Base-by-base conservation (phyloP, 164 flowering plant genomes). In the Taxillus chinensis region DNA sequence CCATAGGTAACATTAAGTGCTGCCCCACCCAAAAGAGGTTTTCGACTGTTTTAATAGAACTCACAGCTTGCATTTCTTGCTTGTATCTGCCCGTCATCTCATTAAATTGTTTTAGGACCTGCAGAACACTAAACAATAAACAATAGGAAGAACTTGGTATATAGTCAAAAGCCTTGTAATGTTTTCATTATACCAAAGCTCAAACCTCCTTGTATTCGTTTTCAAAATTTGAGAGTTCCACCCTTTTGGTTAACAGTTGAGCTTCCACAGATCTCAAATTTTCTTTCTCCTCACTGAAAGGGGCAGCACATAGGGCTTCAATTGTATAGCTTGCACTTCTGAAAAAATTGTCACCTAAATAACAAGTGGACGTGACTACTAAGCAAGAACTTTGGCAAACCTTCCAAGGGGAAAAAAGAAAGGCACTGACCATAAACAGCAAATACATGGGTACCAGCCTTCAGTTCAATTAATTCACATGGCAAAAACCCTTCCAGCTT, bases 81-180 rank as follows among this genome's bases (percentile, higher is more conserved):
- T 96, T 81, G 72, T 93, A 95, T 81, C 95, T 82, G 72, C 79
- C 79, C 13, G 97, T 95, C 96, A 95, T 89, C 73, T 90, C 96
- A 2, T 95, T 89, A 66, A 90, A 95, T 70, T 89, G 99, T n/a
- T 87, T 79, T 49, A 95, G 78, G 62, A 91, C 99, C 98, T 93
- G 80, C 61, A 49, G 69, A 74, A 61, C 2, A 40, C 16, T 41
- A 39, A 8, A 60, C 62, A 17, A 48, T 39, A 59, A 60, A 48
- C 15, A 42, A 61, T 54, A 10, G 17, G 60, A 48, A 37, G 8
- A n/a, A 55, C 7, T 14, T 27, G 46, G 46, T 5, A 4, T 51
- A 15, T 5, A 56, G 3, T 51, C 4, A 67, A 15, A 45, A 13
- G 43, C 9, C 45, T 57, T 1, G 17, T 6, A 42, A 4, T 48